Base-by-base conservation (phyloP, 345 rosid species). In the Pugionium dolabratum region DNA sequence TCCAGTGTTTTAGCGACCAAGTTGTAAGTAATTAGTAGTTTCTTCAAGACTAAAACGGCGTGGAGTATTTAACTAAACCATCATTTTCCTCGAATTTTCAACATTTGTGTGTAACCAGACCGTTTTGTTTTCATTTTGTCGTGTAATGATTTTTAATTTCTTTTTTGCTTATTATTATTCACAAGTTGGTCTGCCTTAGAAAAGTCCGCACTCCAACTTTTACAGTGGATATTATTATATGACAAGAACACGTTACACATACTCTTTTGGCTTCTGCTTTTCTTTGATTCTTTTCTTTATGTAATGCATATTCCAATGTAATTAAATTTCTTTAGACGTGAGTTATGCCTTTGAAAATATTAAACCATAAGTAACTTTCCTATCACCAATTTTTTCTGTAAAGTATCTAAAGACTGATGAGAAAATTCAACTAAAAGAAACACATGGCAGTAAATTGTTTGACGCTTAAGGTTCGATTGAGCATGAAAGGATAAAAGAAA, bases 191-290 rank as follows among this genome's bases (percentile, higher is more conserved):
- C 39, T 9, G 50, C 28, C n/a, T 7, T 55, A 37, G 70, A 71
- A 64, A 47, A 56, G 70, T 71, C 70, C 52, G 75, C 70, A 39
- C 64, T 71, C 75, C 75, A 64, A 9, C 51, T 32, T 71, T 55
- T 71, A 71, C 75, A 4, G 64, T 62, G 62, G 68, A 62, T 44
- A 62, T 53, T 69, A 39, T 62, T 30, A 42, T 43, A 18, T 18
- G 55, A 54, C 49, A 37, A 45, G 2, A 2, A 30, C 30, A 71
- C 11, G 39, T 31, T 37, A 9, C 40, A 52, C 33, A 47, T 62
- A 28, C 61, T 36, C 27, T 3, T 61, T 50, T 32, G 9, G 44
- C 31, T 27, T 51, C 5, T 3, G 9, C 29, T 25, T 45, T 33
- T 25, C 30, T 35, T 42, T 10, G 26, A 11, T 33, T 53, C 7